phyloP scores from a whole-genome alignment of 2,329 filamentous ascomycete genomes.

The Fusarium abutilonis region DNA sequence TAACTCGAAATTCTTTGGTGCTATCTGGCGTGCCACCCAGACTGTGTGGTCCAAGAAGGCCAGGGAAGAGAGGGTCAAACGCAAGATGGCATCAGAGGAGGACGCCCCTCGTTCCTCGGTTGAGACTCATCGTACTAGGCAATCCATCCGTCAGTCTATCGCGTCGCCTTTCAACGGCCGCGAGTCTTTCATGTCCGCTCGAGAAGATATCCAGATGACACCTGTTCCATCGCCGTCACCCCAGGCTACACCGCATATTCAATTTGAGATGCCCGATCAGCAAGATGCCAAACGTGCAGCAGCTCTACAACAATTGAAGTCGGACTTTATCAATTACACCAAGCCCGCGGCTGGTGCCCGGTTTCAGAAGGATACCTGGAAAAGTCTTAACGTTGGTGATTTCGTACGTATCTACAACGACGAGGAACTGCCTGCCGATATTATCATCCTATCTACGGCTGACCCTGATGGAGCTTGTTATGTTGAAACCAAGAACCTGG shows the following conservation, averaged over 20 bases:
- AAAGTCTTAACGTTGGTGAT: constrained; percentile 92
- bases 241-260: constrained; percentile 46
- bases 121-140: constrained; percentile 51
- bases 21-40: constrained; percentile 61
- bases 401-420: constrained; percentile 97
- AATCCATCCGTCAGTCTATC: constrained; percentile 52
- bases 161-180: constrained; percentile 64
- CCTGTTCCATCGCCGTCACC: constrained; percentile 86
- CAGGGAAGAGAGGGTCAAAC: constrained; percentile 59
- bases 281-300: constrained; percentile 49
- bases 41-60: constrained; percentile 63
- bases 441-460: constrained; percentile 91
- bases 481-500: constrained; percentile 97
- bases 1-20: constrained; percentile 68
- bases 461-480: constrained; percentile 96
- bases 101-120: constrained; percentile 71
- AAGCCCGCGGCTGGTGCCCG: constrained; percentile 74
- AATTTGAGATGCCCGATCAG: constrained; percentile 54
- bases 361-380: constrained; percentile 95
- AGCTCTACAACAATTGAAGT: constrained; percentile 58
- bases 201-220: constrained; percentile 91
- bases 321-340: constrained; percentile 76
- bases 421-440: constrained; percentile 92
- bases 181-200: constrained; percentile 63
- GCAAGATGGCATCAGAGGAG: constrained; percentile 51